A percentile compares a stretch with the other conserved stretches of the same genome.
phyloP scores from a whole-genome alignment of 2,329 filamentous ascomycete genomes.

The Fusarium sp. region DNA sequence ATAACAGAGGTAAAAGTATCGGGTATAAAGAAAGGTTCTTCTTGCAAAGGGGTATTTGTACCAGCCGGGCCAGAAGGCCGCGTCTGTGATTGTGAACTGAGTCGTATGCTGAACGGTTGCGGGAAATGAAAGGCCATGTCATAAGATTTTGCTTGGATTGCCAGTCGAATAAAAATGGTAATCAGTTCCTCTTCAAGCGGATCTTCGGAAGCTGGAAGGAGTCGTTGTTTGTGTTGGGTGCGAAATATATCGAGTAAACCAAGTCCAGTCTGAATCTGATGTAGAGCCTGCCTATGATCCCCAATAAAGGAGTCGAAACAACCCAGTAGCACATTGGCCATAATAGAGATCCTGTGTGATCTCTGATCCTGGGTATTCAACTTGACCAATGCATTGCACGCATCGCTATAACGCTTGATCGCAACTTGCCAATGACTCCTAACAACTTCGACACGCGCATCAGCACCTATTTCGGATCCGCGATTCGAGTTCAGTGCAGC shows the following conservation, averaged over 20 bases:
- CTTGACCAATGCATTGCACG: constrained; percentile 64
- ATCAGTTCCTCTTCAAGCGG: constrained; percentile 70
- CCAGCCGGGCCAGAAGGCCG: constrained; percentile 60
- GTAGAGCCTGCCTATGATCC: constrained; percentile 71
- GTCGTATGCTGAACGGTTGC: constrained; percentile 70
- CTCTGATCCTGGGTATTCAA: constrained; percentile 59
- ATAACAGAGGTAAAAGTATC: constrained; percentile 62
- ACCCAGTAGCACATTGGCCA: constrained; percentile 74
- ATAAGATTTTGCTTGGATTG: constrained; percentile 76
- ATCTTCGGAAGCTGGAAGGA: constrained; percentile 54
- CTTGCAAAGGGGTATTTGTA: constrained; percentile 56
- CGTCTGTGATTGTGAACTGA: constrained; percentile 48
- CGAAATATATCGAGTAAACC: constrained; percentile 66
- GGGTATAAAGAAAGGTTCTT: constrained; percentile 40
- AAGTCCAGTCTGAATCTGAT: constrained; percentile 71
- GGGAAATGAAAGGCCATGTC: constrained; percentile 78
- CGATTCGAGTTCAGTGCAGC: constrained; percentile 62
- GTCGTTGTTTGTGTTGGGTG: constrained; percentile 55
- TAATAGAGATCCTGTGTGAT: constrained; percentile 68
- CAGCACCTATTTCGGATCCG: constrained; percentile 22
- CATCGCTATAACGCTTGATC: constrained; percentile 69
- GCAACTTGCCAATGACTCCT: constrained; percentile 71
- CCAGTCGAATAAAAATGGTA: constrained; percentile 73
- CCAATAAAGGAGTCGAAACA: constrained; percentile 77
- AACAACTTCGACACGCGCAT: constrained; percentile 51